Conservation (phyloP, 306 rosid genomes). For the Argentina anserina region DNA sequence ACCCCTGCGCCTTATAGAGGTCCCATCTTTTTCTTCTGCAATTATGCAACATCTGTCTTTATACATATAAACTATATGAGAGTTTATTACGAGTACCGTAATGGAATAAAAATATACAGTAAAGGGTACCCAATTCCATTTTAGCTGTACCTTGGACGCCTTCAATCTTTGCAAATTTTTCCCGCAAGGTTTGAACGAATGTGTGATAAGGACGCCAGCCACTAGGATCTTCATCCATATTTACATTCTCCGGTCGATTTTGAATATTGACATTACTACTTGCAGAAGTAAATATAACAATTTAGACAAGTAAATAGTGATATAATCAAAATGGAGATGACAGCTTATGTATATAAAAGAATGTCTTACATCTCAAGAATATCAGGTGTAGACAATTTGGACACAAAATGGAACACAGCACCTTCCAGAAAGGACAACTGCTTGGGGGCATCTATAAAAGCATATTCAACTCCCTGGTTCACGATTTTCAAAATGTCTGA, state of each 20-base stretch:
- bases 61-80: constrained; percentile 1
- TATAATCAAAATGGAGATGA: constrained; percentile 14
- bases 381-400: constrained; percentile 77
- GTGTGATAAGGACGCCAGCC: constrained; percentile 90
- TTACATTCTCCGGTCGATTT: constrained; percentile 60
- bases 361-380: constrained; percentile 63
- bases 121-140: not conserved
- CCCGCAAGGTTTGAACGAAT: constrained; percentile 61
- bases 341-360: constrained; percentile 20
- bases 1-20: constrained; percentile 69
- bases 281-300: constrained; percentile 16
- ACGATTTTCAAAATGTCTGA: constrained; percentile 68
- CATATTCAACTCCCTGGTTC: constrained; percentile 73
- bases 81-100: not conserved
- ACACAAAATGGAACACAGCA: constrained; percentile 64
- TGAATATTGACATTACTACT: constrained; percentile 61
- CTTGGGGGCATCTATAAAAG: constrained; percentile 77
- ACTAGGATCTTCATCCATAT: constrained; percentile 90
- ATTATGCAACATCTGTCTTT: constrained; percentile 16
- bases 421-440: constrained; percentile 74
- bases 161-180: constrained; percentile 79
- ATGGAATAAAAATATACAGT: not conserved
- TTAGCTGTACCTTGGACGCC: constrained; percentile 57
- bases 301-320: constrained; percentile 20
- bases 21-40: constrained; percentile 84